These are phyloP conservation scores for Globomyces pollinis-pini DNA, from an alignment of 192 early-diverging fungal genomes.

Conservation along the genomic window DNA sequence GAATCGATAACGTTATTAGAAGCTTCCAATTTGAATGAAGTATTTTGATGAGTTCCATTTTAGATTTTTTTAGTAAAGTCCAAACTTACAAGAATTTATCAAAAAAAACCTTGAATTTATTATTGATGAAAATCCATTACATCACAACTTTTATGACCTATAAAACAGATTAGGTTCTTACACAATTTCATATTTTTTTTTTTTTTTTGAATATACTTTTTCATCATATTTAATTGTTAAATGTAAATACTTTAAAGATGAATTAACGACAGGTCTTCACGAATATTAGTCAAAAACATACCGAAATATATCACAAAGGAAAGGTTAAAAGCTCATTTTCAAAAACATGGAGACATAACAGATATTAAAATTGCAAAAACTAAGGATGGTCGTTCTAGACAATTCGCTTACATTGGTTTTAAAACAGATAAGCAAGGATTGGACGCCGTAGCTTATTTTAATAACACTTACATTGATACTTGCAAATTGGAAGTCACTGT, in stretches of 20 bases:
- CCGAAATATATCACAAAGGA: slow-evolving; percentile 82
- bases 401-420: slow-evolving; percentile 91
- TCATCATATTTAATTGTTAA: background rate
- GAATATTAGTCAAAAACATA: slow-evolving; percentile 95
- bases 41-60: slow-evolving; percentile 4
- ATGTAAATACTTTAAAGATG: background rate
- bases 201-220: slow-evolving; percentile 10
- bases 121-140: too few relatives aligned
- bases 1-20: slow-evolving; percentile 28
- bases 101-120: background rate
- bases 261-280: slow-evolving; percentile 27
- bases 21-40: background rate
- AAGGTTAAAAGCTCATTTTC: slow-evolving; percentile 82
- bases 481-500: slow-evolving; percentile 78
- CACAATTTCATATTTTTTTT: slow-evolving; percentile 12
- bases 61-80: background rate
- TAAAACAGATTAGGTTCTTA: background rate
- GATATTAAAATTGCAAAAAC: slow-evolving; percentile 86
- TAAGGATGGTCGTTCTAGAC: slow-evolving; percentile 69
- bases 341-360: slow-evolving; percentile 69
- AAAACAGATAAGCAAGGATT: slow-evolving; percentile 79
- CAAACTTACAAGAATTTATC: too few relatives aligned
- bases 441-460: slow-evolving; percentile 73
- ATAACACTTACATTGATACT: slow-evolving; percentile 88
- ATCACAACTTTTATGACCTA: background rate